phyloP scores from a whole-genome alignment of 257 asterid genomes.

The Prunella vulgaris region DNA sequence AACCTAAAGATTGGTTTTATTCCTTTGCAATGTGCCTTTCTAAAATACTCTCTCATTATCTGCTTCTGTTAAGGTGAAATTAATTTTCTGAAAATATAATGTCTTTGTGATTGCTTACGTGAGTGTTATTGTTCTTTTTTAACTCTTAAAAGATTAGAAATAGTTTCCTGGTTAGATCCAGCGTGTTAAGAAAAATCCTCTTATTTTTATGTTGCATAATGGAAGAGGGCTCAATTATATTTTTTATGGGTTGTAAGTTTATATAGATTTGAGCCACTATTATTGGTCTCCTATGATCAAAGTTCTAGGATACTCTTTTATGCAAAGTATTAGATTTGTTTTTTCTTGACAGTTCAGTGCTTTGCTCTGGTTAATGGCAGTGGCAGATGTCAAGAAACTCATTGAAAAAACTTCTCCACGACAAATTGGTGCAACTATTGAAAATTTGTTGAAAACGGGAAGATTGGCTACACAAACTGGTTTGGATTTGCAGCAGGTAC shows the following conservation, averaged over 20 bases:
- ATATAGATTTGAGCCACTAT: constrained; percentile 9
- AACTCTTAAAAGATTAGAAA: neutral
- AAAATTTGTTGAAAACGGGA: constrained; percentile 87
- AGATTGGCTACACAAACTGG: constrained; percentile 66
- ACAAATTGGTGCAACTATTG: constrained; percentile 67
- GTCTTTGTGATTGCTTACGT: neutral
- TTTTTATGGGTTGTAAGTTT: neutral
- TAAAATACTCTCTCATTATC: constrained; percentile 1
- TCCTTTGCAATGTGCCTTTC: constrained; percentile 2
- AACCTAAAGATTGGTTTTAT: neutral
- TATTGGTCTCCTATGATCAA: constrained; percentile 3
- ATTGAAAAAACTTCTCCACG: constrained; percentile 56
- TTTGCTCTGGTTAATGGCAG: constrained; percentile 48
- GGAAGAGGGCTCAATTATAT: neutral
- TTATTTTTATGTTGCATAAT: neutral
- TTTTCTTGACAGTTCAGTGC: constrained; percentile 16
- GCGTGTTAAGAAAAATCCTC: neutral
- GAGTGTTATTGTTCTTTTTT: neutral
- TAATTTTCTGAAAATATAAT: neutral
- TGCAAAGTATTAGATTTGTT: constrained; percentile 2
- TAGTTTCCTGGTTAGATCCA: neutral
- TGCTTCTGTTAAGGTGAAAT: neutral
- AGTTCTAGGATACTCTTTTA: neutral
- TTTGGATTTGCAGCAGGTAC: constrained; percentile 94
- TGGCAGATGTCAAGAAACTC: constrained; percentile 54